These are phyloP conservation scores for Cryptococcus hybrid DNA, from an alignment of 1,284 basidiomycete species.

Conservation along the genomic window DNA sequence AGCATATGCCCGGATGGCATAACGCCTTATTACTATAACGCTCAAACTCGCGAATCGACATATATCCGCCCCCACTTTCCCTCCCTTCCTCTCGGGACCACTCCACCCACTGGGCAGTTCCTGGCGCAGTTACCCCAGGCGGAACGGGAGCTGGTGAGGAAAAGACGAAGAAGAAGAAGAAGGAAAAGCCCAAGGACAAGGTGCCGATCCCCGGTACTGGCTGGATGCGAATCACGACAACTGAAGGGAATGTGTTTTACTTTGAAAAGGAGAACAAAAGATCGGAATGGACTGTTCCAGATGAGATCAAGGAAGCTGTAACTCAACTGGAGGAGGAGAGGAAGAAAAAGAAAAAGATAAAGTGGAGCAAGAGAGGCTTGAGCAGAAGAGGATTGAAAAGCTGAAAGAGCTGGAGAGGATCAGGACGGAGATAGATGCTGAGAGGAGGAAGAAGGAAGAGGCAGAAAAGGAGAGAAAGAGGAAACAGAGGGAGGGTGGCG, in stretches of 20 bases:
- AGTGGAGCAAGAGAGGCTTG: constrained; percentile 49
- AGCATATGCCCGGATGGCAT: constrained; percentile 69
- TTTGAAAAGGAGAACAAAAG: constrained; percentile 77
- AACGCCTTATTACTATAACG: constrained; percentile 80
- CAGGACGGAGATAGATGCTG: constrained; percentile 57
- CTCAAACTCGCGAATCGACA: constrained; percentile 75
- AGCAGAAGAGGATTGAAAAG: constrained; percentile 50
- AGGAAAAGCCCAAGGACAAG: constrained; percentile 85
- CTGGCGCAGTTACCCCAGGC: not conserved
- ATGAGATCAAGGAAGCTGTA: constrained; percentile 76
- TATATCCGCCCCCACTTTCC: constrained; percentile 75
- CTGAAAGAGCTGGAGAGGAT: constrained; percentile 45
- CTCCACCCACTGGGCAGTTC: not conserved
- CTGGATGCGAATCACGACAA: constrained; percentile 89
- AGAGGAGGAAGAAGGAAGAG: constrained; percentile 54
- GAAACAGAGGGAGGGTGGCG: constrained; percentile 56
- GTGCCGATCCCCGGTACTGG: constrained; percentile 77
- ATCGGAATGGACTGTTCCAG: constrained; percentile 86
- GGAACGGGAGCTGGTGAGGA: constrained; percentile 18
- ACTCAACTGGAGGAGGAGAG: constrained; percentile 58
- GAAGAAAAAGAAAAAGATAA: constrained; percentile 55
- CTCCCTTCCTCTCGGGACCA: constrained; percentile 32
- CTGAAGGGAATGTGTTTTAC: constrained; percentile 87
- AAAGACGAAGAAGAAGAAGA: constrained; percentile 60
- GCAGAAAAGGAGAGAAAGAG: constrained; percentile 64